phyloP scores from a whole-genome alignment of 345 rosid species.

The Raphanus raphanistrum region DNA sequence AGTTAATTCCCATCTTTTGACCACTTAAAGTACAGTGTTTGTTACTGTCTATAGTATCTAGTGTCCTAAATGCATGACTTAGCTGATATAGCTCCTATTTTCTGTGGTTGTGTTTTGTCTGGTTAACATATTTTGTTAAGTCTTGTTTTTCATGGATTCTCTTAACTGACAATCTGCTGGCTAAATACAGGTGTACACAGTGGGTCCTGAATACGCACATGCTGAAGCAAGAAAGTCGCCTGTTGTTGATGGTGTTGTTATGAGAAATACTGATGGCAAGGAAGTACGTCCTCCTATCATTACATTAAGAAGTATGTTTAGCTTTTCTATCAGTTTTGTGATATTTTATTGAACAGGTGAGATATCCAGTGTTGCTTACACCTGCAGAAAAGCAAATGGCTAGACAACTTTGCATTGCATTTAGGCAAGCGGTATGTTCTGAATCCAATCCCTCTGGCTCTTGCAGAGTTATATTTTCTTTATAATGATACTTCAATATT shows the following conservation, averaged over 20 bases:
- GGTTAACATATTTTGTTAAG: background rate
- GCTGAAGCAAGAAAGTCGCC: constrained; percentile 99
- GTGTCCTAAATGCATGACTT: background rate
- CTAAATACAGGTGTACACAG: constrained; percentile 85
- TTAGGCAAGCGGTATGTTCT: constrained; percentile 84
- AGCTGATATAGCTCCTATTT: background rate
- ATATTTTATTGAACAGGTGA: constrained; percentile 52
- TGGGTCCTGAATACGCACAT: constrained; percentile 99
- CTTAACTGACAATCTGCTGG: constrained; percentile 19
- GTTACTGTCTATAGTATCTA: constrained; percentile 1
- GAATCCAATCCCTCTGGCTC: constrained; percentile 16
- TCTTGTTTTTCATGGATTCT: constrained; percentile 17
- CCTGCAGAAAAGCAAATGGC: constrained; percentile 99
- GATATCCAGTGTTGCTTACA: constrained; percentile 85
- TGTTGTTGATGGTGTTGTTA: constrained; percentile 99
- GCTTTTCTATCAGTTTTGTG: too few species aligned
- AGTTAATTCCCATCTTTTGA: constrained; percentile 13
- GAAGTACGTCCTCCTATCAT: constrained; percentile 52
- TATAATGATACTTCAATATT: background rate
- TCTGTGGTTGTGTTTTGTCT: background rate
- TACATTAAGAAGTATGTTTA: background rate
- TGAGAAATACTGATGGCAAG: constrained; percentile 97
- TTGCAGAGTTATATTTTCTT: constrained; percentile 4
- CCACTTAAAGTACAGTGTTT: background rate
- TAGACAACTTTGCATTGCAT: constrained; percentile 92